Evolutionary conservation across 225 moss, liverwort and hornwort species (phyloP), one percentile per base, ranked within the genome.

Genomic region (Marchantia paleacea): DNA sequence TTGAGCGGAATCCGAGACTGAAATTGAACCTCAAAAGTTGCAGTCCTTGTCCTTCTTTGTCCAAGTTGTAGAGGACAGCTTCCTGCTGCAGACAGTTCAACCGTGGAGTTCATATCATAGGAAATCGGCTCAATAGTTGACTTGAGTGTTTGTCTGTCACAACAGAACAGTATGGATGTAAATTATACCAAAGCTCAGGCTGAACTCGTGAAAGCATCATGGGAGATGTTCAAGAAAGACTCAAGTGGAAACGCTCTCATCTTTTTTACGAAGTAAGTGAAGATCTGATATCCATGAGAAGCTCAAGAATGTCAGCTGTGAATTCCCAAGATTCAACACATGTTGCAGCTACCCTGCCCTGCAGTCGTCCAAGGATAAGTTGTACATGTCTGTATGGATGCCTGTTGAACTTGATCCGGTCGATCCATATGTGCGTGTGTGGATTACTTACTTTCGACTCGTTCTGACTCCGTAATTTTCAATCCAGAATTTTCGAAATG

Each of bases 241-340:
- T 75, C 75, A 10, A 55, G 25, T 31, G 75, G 75, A 57, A 29
- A 75, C 22, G 75, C 54, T 24, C 20, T 75, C 55, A 55, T 75
- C 57, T 75, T 75, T 75, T 75, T 75, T 31, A 24, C 9, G 14
- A 75, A 75, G 75, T 75, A 58, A 75, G 75, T 75, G 13, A 50
- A 28, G 67, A 31, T 16, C 61, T 62, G 24, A 63, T 8, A 13
- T n/a, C 24, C n/a, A 63, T 63, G 19, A 24, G 7, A 63, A 9
- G 24, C 28, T 11, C 66, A 19, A 2, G 10, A 66, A 12, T 66
- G 66, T 66, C 26, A 39, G 39, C 39, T 14, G 4, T 66, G 12
- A 28, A 2, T 66, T 12, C 29, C 15, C 25, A 25, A 26, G 25
- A 7, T 64, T 64, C 64, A 24, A 10, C 0, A 26, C 10, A 64